These are phyloP conservation scores for Lasiodiplodia sp. DNA, from an alignment of 2,329 filamentous ascomycete species.

Conservation along the genomic window DNA sequence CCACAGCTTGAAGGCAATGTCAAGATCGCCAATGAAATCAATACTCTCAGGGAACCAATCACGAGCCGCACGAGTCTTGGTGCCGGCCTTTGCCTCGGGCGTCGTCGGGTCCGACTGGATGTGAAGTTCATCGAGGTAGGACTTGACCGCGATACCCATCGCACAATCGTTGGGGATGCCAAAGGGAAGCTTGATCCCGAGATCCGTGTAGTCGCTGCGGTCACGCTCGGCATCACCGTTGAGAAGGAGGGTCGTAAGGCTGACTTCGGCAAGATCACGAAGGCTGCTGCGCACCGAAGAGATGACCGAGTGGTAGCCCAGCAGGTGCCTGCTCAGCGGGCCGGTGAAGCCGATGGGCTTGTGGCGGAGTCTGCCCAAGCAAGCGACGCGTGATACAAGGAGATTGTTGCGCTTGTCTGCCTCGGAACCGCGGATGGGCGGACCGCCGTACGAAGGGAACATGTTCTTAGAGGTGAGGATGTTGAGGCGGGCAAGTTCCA, in stretches of 20 bases:
- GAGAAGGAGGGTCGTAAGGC: slow-evolving; percentile 80
- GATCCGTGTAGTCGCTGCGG: slow-evolving; percentile 62
- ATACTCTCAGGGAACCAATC: slow-evolving; percentile 67
- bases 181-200: slow-evolving; percentile 77
- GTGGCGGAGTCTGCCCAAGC: slow-evolving; percentile 82
- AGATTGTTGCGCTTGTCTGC: slow-evolving; percentile 80
- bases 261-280: slow-evolving; percentile 83
- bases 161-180: slow-evolving; percentile 74
- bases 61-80: slow-evolving; percentile 46
- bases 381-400: slow-evolving; percentile 85
- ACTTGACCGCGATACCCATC: slow-evolving; percentile 80
- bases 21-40: slow-evolving; percentile 65
- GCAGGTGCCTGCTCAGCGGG: slow-evolving; percentile 86
- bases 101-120: slow-evolving; percentile 63
- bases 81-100: slow-evolving; percentile 57
- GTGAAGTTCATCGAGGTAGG: slow-evolving; percentile 76
- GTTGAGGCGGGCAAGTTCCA: slow-evolving; percentile 83
- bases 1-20: slow-evolving; percentile 69
- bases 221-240: slow-evolving; percentile 79
- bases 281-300: slow-evolving; percentile 79
- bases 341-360: slow-evolving; percentile 90
- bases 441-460: slow-evolving; percentile 64
- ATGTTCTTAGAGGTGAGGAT: slow-evolving; percentile 76
- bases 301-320: slow-evolving; percentile 85
- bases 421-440: slow-evolving; percentile 67